A percentile compares a stretch with the other conserved stretches of the same genome.
Evolutionary conservation across 345 rosid species (phyloP).

Genomic region (Gossypium raimondii): DNA sequence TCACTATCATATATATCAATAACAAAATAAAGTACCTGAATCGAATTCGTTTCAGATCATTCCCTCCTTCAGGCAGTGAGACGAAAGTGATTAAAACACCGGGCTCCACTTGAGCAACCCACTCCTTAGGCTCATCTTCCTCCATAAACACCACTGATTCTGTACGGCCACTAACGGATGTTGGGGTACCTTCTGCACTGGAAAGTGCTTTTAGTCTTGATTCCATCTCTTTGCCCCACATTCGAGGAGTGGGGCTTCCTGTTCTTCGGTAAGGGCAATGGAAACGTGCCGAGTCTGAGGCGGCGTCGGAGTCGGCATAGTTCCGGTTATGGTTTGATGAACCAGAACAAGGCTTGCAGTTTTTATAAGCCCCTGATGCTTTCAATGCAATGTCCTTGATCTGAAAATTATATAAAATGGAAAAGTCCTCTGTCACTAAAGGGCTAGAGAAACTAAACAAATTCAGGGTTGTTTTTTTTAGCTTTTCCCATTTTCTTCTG

Average conservation of each 20-base stretch:
- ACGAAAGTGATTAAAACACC: conserved; percentile 94
- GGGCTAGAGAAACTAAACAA: conserved; percentile 9
- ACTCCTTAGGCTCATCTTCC: conserved; percentile 93
- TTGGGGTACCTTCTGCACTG: conserved; percentile 91
- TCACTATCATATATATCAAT: conserved; percentile 12
- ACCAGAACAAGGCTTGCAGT: conserved; percentile 86
- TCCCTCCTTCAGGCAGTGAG: conserved; percentile 85
- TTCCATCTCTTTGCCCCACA: conserved; percentile 81
- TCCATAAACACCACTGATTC: conserved; percentile 75
- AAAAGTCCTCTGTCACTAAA: conserved; percentile 7
- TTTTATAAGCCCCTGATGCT: conserved; percentile 87
- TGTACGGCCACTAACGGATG: conserved; percentile 72
- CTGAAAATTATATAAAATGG: conserved; percentile 29
- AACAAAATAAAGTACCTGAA: conserved; percentile 60
- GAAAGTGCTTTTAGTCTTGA: conserved; percentile 69
- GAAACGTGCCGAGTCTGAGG: conserved; percentile 65
- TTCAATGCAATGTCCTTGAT: conserved; percentile 91
- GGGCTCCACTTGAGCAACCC: conserved; percentile 99
- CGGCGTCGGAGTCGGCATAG: conserved; percentile 55
- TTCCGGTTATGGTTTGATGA: conserved; percentile 49
- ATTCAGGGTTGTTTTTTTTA: conserved; percentile 3
- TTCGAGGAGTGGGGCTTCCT: conserved; percentile 59
- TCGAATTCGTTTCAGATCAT: conserved; percentile 86
- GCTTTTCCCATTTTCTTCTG: background rate
- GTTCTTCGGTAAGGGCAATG: conserved; percentile 65